A percentile compares a stretch with the other conserved stretches of the same genome.
phyloP scores from a whole-genome alignment of 78 protist genomes.

The Polysphondylium violaceum region DNA sequence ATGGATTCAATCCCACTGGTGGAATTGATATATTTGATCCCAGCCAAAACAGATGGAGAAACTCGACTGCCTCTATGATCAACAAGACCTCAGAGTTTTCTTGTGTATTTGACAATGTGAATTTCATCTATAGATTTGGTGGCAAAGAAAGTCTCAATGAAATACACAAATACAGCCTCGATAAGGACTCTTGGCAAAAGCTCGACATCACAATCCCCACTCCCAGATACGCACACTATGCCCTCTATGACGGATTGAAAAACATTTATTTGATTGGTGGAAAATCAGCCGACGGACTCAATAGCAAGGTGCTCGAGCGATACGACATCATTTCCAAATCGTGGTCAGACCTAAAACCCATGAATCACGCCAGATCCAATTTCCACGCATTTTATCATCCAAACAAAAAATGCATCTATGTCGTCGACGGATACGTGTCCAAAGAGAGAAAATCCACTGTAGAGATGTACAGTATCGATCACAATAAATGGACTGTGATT shows the following conservation, averaged over 20 bases:
- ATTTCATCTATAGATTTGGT: conserved; percentile 42
- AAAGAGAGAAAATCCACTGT: conserved; percentile 40
- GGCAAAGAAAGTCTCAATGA: conserved; percentile 30
- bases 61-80: background rate
- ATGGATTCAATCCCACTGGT: conserved; percentile 27
- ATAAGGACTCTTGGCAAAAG: conserved; percentile 10
- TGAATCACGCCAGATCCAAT: conserved; percentile 22
- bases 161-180: conserved; percentile 4
- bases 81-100: conserved; percentile 23
- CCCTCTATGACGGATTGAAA: conserved; percentile 35
- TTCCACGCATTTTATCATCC: conserved; percentile 40
- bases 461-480: conserved; percentile 51
- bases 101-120: conserved; percentile 19
- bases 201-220: conserved; percentile 1
- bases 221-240: conserved; percentile 22
- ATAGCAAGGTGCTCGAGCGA: conserved; percentile 24
- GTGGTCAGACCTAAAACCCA: background rate
- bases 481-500: conserved; percentile 19
- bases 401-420: conserved; percentile 44
- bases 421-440: conserved; percentile 39
- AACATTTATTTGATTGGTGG: conserved; percentile 69
- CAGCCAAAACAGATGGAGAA: conserved; percentile 25
- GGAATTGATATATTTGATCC: conserved; percentile 45
- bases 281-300: background rate
- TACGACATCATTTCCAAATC: conserved; percentile 16